Conservation (phyloP, 108 stramenopile species). For the Cyclotella baltica region DNA sequence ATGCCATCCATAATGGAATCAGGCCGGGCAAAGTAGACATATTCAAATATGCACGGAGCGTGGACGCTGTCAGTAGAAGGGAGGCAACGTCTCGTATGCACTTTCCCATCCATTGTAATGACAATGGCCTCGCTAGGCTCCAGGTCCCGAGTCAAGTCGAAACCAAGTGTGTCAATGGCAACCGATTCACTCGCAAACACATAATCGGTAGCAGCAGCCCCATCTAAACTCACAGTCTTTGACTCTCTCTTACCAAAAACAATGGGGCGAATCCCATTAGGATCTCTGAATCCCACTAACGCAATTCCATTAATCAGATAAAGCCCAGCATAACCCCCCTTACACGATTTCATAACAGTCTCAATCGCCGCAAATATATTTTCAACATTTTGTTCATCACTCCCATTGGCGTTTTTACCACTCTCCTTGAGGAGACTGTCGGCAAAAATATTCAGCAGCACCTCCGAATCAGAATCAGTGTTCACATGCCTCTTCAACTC, state of each 20-base stretch:
- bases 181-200: conserved; percentile 95
- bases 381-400: conserved; percentile 52
- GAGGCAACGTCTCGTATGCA: conserved; percentile 71
- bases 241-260: conserved; percentile 86
- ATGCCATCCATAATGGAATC: conserved; percentile 99
- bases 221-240: conserved; percentile 19
- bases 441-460: conserved; percentile 96
- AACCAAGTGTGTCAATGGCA: conserved; percentile 97
- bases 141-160: conserved; percentile 91
- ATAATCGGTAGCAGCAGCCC: conserved; percentile 72
- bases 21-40: conserved; percentile 99
- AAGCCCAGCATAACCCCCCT: conserved; percentile 95
- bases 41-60: conserved; percentile 98
- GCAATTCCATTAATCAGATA: conserved; percentile 96
- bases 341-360: conserved; percentile 86
- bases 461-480: conserved; percentile 97
- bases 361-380: conserved; percentile 78
- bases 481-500: conserved; percentile 89
- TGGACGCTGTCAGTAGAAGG: conserved; percentile 38
- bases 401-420: conserved; percentile 24
- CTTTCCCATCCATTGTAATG: conserved; percentile 83
- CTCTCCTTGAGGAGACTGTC: conserved; percentile 80
- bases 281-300: conserved; percentile 96
- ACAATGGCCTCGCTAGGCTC: conserved; percentile 95
- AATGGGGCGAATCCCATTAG: conserved; percentile 97